Conservation (phyloP, 768 basidiomycete species). For the Termitomyces sp. region DNA sequence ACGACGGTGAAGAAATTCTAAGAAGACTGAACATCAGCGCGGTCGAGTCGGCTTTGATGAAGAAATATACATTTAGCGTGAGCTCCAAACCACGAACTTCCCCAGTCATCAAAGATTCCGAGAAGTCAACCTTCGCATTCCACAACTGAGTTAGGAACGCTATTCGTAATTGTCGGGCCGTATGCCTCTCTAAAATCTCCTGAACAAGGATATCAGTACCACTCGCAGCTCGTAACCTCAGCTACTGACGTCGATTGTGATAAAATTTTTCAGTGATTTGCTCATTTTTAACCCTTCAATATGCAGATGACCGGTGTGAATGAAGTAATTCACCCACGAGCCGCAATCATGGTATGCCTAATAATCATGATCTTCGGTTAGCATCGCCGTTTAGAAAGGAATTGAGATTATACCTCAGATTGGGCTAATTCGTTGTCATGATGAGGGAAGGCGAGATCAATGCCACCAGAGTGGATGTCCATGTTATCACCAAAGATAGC, state of each 20-base stretch:
- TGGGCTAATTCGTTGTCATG: conserved; percentile 99
- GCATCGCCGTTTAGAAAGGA: not conserved
- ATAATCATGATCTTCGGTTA: conserved; percentile 21
- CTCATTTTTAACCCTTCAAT: conserved; percentile 99
- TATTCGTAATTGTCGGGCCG: conserved; percentile 84
- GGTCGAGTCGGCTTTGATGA: not conserved
- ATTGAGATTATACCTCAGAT: conserved; percentile 60
- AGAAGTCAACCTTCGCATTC: conserved; percentile 93
- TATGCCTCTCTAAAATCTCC: conserved; percentile 82
- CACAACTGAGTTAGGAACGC: conserved; percentile 89
- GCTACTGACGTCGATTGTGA: conserved; percentile 79
- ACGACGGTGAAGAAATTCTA: conserved; percentile 93
- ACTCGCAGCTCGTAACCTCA: conserved; percentile 1
- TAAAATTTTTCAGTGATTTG: conserved; percentile 98
- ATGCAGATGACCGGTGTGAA: conserved; percentile 97
- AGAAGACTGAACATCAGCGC: conserved; percentile 7
- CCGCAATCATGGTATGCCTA: conserved; percentile 91
- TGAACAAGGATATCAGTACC: conserved; percentile 22
- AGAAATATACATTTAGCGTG: conserved; percentile 68
- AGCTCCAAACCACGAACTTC: conserved; percentile 85
- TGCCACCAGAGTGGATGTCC: conserved; percentile 97
- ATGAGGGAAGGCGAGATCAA: conserved; percentile 97
- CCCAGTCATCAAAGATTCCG: conserved; percentile 80
- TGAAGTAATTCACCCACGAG: conserved; percentile 98
- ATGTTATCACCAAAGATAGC: conserved; percentile 85